These are phyloP conservation scores for Tieghemiomyces parasiticus DNA, from an alignment of 192 early-diverging fungal genomes.

Conservation along the genomic window DNA sequence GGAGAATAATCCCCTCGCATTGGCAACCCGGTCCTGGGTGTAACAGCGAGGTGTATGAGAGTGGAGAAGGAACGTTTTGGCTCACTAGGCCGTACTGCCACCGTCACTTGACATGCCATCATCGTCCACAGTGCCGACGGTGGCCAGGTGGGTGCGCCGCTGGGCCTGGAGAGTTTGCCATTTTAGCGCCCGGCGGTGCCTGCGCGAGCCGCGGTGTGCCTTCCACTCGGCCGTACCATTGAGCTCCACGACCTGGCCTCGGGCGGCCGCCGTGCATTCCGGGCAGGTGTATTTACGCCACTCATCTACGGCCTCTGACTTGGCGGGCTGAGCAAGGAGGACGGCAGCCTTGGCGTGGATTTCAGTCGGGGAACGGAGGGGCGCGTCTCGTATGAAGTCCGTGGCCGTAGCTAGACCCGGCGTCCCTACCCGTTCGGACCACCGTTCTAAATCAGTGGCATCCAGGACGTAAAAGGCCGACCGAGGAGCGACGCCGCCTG, in stretches of 20 bases:
- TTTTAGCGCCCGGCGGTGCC: not conserved
- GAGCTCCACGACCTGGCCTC: not conserved
- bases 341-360: not conserved
- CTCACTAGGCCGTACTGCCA: no score
- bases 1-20: no score
- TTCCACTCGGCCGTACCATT: slow-evolving; percentile 2
- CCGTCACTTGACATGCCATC: no score
- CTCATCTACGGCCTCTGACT: not conserved
- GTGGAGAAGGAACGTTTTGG: no score
- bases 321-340: not conserved
- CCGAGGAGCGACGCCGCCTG: not conserved
- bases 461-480: slow-evolving; percentile 12
- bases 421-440: not conserved
- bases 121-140: no score
- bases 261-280: not conserved
- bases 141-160: no score
- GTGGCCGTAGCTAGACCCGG: not conserved
- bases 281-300: slow-evolving; percentile 3
- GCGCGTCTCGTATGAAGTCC: not conserved
- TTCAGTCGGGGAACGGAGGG: not conserved
- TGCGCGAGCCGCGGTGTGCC: not conserved
- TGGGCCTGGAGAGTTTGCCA: no score
- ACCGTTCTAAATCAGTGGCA: slow-evolving; percentile 3
- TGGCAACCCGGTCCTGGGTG: no score
- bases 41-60: no score